phyloP scores from a whole-genome alignment of 352 stramenopile species.

The Globisporangium splendens region DNA sequence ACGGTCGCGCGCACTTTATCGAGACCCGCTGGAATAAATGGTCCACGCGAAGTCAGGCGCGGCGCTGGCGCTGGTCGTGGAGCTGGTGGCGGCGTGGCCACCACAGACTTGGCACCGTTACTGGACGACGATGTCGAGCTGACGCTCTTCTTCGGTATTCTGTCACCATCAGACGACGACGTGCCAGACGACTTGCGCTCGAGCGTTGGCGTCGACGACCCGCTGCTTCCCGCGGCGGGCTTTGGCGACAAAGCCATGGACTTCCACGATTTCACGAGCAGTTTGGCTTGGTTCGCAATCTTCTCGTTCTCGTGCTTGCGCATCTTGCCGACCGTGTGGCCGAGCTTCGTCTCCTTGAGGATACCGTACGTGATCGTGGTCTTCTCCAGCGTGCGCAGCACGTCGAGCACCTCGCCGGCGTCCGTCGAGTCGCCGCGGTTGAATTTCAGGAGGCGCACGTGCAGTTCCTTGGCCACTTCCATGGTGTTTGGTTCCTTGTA shows the following conservation, averaged over 20 bases:
- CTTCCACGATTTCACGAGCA: slow-evolving; percentile 88
- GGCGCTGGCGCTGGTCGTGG: slow-evolving; percentile 2
- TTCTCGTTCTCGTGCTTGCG: slow-evolving; percentile 86
- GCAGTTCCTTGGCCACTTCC: slow-evolving; percentile 64
- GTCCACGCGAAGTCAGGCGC: background rate
- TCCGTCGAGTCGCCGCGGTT: slow-evolving; percentile 58
- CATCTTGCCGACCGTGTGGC: slow-evolving; percentile 84
- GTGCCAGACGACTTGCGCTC: slow-evolving; percentile 28
- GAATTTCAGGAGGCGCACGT: slow-evolving; percentile 74
- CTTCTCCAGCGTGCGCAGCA: slow-evolving; percentile 60
- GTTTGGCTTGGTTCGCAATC: slow-evolving; percentile 68
- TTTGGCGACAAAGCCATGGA: slow-evolving; percentile 71
- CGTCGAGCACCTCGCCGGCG: slow-evolving; percentile 51
- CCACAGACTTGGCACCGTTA: slow-evolving; percentile 19
- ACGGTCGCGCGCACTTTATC: slow-evolving; percentile 78
- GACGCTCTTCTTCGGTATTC: slow-evolving; percentile 24
- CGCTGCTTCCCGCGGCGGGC: slow-evolving; percentile 3
- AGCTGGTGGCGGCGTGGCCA: background rate
- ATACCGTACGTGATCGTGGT: slow-evolving; percentile 56
- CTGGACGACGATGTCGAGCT: slow-evolving; percentile 14
- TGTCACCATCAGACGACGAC: slow-evolving; percentile 26
- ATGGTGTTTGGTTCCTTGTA: slow-evolving; percentile 23
- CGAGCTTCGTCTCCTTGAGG: slow-evolving; percentile 83
- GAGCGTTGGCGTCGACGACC: slow-evolving; percentile 3
- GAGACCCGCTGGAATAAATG: slow-evolving; percentile 65